Evolutionary conservation across 192 early-diverging fungal species (phyloP), one percentile per base, ranked within the genome.

Genomic region (Backusella parvicylindrica): DNA sequence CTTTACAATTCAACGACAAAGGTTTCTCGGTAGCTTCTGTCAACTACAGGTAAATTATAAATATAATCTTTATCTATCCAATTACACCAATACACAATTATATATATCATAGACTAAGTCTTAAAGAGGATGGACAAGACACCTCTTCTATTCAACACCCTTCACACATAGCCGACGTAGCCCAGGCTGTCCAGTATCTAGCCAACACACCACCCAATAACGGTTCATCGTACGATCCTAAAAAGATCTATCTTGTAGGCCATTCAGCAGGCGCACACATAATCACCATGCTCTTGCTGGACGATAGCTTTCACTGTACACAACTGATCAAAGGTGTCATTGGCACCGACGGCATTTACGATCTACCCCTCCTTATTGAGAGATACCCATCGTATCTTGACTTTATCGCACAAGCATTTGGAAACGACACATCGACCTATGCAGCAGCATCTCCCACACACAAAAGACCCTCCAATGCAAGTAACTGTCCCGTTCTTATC

Each of bases 311-410:
- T 30, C 76, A 79, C 28, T 65, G 79, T 7, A 68, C 70, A 23
- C 70, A 72, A 11, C 30, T 38, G 3, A 83, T 94, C 28, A 28
- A 72, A 5, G 92, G 94, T 31, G 86, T 92, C 1, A 35, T 95
- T 23, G 94, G 94, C 1, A 85, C 94, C 0, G 90, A 94, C 75
- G 96, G 95, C 1, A 94, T 98, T 75, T 98, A 96, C 83, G 88
- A 96, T 65, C 84, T 96, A 28, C 88, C 88, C 15, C 71, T 73
- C 1, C 78, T 98, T 32, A 67, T 95, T 13, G 72, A 79, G 26
- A 81, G 71, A 12, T 93, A 88, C 70, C 93, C 94, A 3, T 68
- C 68, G 8, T 96, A 96, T 76, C 47, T 74, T 13, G 91, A 91
- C 56, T 96, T 95, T 77, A 82, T 98, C 32, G 75, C 85, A 3